Percentiles rank a stretch among this genome's conserved stretches.
Evolutionary conservation across 192 early-diverging fungal genomes (phyloP).

Genomic region (Entomortierella chlamydospora): DNA sequence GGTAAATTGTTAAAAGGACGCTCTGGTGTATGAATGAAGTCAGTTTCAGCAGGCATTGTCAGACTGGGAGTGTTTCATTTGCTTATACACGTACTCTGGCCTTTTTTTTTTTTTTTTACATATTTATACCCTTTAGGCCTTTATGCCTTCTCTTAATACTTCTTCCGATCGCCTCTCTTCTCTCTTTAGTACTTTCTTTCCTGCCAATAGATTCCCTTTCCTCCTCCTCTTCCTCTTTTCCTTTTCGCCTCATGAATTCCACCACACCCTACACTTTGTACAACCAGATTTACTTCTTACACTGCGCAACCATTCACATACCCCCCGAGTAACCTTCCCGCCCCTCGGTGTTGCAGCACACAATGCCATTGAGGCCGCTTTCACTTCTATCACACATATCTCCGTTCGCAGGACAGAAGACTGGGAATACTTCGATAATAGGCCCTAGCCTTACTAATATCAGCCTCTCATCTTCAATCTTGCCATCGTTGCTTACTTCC

Average conservation of each 20-base stretch:
- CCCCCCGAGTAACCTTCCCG: background rate
- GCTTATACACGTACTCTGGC: too few relatives aligned
- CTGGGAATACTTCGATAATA: background rate
- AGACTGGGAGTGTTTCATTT: background rate
- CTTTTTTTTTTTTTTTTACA: background rate
- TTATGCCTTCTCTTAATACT: background rate
- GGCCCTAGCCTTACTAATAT: background rate
- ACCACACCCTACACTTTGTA: background rate
- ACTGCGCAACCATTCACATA: background rate
- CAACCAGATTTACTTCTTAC: too few relatives aligned
- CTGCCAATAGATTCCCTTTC: background rate
- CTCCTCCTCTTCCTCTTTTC: background rate
- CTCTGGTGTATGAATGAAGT: background rate
- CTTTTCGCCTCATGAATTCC: background rate
- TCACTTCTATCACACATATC: background rate
- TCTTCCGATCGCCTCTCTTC: background rate
- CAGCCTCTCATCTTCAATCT: background rate
- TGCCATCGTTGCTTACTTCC: too few relatives aligned
- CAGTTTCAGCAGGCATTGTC: too few relatives aligned
- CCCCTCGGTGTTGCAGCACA: background rate
- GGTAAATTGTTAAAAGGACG: too few relatives aligned
- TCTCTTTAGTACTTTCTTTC: background rate
- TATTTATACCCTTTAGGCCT: background rate
- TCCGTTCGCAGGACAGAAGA: background rate
- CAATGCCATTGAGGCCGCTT: background rate